A percentile compares a stretch with the other conserved stretches of the same genome.
Evolutionary conservation across 768 basidiomycete species (phyloP).

Genomic region (Mrakia gelida): DNA sequence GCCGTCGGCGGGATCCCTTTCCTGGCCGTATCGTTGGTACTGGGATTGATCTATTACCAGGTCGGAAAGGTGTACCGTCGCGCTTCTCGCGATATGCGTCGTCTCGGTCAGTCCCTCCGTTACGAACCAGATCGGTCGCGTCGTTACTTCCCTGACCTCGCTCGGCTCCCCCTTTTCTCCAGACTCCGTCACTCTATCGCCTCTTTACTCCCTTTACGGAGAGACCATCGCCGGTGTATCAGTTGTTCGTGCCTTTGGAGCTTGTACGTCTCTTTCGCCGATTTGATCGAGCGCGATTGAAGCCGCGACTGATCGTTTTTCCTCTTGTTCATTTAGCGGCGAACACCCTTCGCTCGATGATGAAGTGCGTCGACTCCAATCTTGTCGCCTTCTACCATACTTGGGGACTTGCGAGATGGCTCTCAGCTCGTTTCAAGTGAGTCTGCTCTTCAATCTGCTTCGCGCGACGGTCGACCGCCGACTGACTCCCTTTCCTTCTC

Average conservation of each 20-base stretch:
- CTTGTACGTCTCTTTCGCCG: neutral
- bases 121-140: too few species aligned
- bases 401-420: slow-evolving; percentile 34
- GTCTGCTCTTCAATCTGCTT: neutral
- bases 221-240: slow-evolving; percentile 40
- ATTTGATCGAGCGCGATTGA: too few species aligned
- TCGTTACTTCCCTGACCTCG: too few species aligned
- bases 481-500: neutral
- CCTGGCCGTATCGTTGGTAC: slow-evolving; percentile 55
- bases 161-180: too few species aligned
- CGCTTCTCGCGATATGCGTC: slow-evolving; percentile 78
- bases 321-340: neutral
- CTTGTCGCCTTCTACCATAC: slow-evolving; percentile 36
- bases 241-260: slow-evolving; percentile 41
- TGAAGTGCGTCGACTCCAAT: slow-evolving; percentile 36
- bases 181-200: slow-evolving; percentile 33
- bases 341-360: slow-evolving; percentile 28
- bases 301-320: too few species aligned
- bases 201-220: slow-evolving; percentile 39
- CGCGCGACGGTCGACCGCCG: too few species aligned
- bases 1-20: slow-evolving; percentile 75
- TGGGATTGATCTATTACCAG: slow-evolving; percentile 62
- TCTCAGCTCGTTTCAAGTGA: slow-evolving; percentile 80
- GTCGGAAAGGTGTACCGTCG: slow-evolving; percentile 62
- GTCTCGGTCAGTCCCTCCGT: too few species aligned